phyloP scores from a whole-genome alignment of 345 rosid species.

The Citrus medica region DNA sequence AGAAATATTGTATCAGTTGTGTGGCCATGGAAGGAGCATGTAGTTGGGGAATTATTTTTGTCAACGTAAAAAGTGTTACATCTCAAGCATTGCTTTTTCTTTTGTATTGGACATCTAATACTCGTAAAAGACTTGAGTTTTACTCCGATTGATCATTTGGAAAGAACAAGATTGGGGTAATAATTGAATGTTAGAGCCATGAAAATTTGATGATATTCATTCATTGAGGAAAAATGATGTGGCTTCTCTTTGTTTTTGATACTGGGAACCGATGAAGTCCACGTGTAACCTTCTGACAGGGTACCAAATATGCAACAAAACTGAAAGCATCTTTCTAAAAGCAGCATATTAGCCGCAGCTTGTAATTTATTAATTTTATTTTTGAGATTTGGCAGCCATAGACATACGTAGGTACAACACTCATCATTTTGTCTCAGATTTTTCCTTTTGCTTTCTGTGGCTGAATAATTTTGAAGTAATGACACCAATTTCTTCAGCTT shows the following conservation, averaged over 20 bases:
- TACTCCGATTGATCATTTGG: not conserved
- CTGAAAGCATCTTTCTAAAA: not conserved
- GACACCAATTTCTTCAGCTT: not conserved
- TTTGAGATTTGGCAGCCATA: not conserved
- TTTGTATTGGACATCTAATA: slow-evolving; percentile 4
- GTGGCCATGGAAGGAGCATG: slow-evolving; percentile 68
- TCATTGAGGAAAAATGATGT: not conserved
- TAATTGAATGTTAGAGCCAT: slow-evolving; percentile 9
- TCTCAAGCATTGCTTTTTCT: slow-evolving; percentile 49
- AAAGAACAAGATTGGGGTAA: not conserved
- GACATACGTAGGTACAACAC: not conserved
- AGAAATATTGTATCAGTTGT: slow-evolving; percentile 32
- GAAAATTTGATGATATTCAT: not conserved
- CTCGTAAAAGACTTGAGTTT: slow-evolving; percentile 4
- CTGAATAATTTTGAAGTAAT: not conserved
- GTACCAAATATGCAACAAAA: not conserved
- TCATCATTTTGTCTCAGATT: not conserved
- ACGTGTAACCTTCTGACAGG: not conserved
- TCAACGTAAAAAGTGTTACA: slow-evolving; percentile 42
- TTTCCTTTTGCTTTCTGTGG: not conserved
- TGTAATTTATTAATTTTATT: not conserved
- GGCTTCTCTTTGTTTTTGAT: no score
- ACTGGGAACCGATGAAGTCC: not conserved
- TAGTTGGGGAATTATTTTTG: slow-evolving; percentile 40
- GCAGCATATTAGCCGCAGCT: not conserved